Conservation (phyloP, 768 basidiomycete genomes). For the Suillus cothurnatus region DNA sequence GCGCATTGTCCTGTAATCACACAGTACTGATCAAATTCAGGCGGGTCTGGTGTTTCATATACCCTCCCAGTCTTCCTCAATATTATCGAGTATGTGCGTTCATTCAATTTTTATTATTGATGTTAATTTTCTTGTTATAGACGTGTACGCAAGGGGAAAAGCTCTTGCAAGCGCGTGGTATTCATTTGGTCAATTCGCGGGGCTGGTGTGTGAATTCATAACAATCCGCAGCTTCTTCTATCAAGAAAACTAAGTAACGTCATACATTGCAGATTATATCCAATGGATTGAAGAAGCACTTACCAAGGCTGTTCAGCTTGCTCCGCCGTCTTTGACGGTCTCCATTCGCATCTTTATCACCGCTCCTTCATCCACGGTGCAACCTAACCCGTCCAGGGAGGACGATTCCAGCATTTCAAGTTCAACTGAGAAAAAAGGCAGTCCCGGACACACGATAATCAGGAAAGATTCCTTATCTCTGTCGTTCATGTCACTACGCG, state of each 20-base stretch:
- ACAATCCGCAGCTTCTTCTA: neutral
- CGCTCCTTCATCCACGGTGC: slow-evolving; percentile 11
- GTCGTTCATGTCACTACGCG: slow-evolving; percentile 22
- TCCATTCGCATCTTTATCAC: slow-evolving; percentile 47
- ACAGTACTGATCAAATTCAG: slow-evolving; percentile 23
- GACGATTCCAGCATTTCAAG: slow-evolving; percentile 19
- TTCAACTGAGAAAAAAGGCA: slow-evolving; percentile 11
- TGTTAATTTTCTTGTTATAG: slow-evolving; percentile 15
- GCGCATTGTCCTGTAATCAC: neutral
- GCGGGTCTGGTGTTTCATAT: slow-evolving; percentile 53
- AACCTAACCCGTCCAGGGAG: slow-evolving; percentile 11
- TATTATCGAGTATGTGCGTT: slow-evolving; percentile 41
- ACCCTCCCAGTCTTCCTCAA: slow-evolving; percentile 47
- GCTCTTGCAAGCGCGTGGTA: slow-evolving; percentile 39
- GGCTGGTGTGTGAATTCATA: slow-evolving; percentile 33
- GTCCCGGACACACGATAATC: slow-evolving; percentile 6
- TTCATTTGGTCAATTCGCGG: slow-evolving; percentile 57
- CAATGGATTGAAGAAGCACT: slow-evolving; percentile 49
- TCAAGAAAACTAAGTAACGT: neutral
- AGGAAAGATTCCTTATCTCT: neutral
- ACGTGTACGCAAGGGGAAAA: slow-evolving; percentile 20
- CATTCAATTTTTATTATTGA: too few species aligned
- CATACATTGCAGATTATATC: slow-evolving; percentile 34
- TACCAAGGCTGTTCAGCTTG: slow-evolving; percentile 29
- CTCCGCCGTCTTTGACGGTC: slow-evolving; percentile 34